Evolutionary conservation across 2,329 filamentous ascomycete genomes (phyloP), one percentile per base, ranked within the genome.

Genomic region (Sordariomycetes sp.): DNA sequence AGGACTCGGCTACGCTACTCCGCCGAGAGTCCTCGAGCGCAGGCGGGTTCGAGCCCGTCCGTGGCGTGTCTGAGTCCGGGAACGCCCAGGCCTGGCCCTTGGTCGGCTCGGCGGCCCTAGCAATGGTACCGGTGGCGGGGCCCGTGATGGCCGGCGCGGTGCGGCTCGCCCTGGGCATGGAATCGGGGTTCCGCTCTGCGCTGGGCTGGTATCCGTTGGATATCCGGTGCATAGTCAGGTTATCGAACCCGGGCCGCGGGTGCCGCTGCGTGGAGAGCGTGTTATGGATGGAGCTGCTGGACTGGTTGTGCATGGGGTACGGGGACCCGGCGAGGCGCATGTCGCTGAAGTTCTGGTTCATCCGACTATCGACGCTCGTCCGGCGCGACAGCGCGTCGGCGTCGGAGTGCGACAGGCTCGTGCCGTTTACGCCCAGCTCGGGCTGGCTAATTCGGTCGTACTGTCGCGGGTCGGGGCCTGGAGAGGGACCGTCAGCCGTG

Each of bases 11-110:
- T 59, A 88, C 80, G 63, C 87, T 90, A 67, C 87, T 90, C 60
- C 87, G 81, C 59, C 87, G 78, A 10, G 87, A 90, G 57, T 84
- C 81, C 52, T 79, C 72, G 42, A 81, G 81, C 53, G 74, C 71
- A 62, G 66, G 69, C 66, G 69, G 65, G 42, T 57, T 60, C 76
- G 76, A 39, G 69, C 73, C 59, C 66, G 76, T 65, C 57, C 77
- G 71, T 59, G 80, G 76, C 2, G 86, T 82, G 56, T 84, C 80
- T 57, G 86, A 82, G 65, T 89, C 87, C 1, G 88, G 87, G 63
- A 91, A 91, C 62, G 88, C 88, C 87, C 88, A 92, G 4, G 88
- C 85, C 67, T 87, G 87, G 66, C 88, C 88, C 68, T 90, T 90
- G 12, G 86, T 91, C 5, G 88, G 87, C 67, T 89, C 86, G 34